A percentile compares a stretch with the other conserved stretches of the same genome.
These are phyloP conservation scores for Clonostachys chloroleuca DNA, from an alignment of 2,329 filamentous ascomycete genomes.

Conservation along the genomic window DNA sequence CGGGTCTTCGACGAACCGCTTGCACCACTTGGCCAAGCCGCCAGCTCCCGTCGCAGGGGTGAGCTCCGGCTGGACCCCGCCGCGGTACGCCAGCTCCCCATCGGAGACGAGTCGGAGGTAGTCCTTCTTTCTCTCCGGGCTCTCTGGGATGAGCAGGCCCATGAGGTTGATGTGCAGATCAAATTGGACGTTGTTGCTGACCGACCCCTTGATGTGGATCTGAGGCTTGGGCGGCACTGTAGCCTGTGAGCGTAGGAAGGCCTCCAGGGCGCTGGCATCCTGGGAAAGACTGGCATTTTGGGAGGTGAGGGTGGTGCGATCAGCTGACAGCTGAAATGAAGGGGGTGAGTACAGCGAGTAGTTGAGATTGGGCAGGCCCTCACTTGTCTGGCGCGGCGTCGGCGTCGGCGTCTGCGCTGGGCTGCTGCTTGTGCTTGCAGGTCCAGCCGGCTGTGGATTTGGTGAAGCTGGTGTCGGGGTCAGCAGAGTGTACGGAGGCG, in stretches of 20 bases:
- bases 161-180: slow-evolving; percentile 50
- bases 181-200: slow-evolving; percentile 40
- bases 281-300: no score
- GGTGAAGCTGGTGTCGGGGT: no score
- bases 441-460: no score
- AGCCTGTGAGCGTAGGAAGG: slow-evolving; percentile 41
- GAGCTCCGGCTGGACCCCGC: slow-evolving; percentile 33
- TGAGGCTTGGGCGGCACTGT: slow-evolving; percentile 50
- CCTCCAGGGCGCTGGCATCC: slow-evolving; percentile 26
- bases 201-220: slow-evolving; percentile 41
- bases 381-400: no score
- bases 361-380: no score
- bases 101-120: slow-evolving; percentile 46
- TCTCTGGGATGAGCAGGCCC: slow-evolving; percentile 43
- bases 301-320: no score
- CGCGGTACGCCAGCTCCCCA: slow-evolving; percentile 47
- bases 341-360: no score
- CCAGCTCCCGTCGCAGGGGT: slow-evolving; percentile 37
- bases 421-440: no score
- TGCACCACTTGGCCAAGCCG: slow-evolving; percentile 39
- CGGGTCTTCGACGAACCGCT: slow-evolving; percentile 8
- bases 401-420: no score
- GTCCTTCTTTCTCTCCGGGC: slow-evolving; percentile 38
- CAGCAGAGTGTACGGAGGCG: no score
- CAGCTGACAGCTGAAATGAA: no score